These are phyloP conservation scores for Zygosaccharomyces sapae DNA, from an alignment of 1,139 yeast species.

Conservation along the genomic window DNA sequence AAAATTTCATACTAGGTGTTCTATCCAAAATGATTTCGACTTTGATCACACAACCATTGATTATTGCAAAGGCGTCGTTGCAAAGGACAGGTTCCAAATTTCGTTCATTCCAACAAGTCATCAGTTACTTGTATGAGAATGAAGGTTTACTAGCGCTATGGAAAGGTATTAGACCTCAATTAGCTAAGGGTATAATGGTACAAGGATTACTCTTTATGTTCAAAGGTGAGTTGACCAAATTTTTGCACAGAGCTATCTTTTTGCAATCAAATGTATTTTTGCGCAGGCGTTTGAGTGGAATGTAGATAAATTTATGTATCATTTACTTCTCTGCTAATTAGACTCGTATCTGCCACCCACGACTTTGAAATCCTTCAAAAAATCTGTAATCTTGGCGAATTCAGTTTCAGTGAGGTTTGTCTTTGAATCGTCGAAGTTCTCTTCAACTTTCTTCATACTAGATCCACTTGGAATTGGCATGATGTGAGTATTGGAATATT, in stretches of 20 bases:
- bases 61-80: constrained; percentile 77
- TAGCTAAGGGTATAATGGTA: constrained; percentile 75
- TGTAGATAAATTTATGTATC: background rate
- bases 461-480: constrained; percentile 80
- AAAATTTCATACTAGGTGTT: constrained; percentile 72
- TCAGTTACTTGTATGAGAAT: constrained; percentile 44
- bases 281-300: background rate
- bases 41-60: constrained; percentile 75
- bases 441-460: constrained; percentile 52
- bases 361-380: constrained; percentile 41
- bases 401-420: constrained; percentile 51
- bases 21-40: constrained; percentile 75
- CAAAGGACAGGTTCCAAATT: constrained; percentile 50
- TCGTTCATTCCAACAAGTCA: constrained; percentile 51
- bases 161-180: constrained; percentile 80
- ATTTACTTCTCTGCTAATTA: background rate
- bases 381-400: constrained; percentile 46
- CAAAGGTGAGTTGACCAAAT: constrained; percentile 59
- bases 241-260: constrained; percentile 14
- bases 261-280: constrained; percentile 10
- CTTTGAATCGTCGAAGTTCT: constrained; percentile 45
- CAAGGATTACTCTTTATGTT: constrained; percentile 84
- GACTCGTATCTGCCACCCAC: constrained; percentile 50
- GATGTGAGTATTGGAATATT: constrained; percentile 47
- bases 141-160: constrained; percentile 58